Evolutionary conservation across 768 basidiomycete genomes (phyloP).

Genomic region (Lactifluus echinatus): DNA sequence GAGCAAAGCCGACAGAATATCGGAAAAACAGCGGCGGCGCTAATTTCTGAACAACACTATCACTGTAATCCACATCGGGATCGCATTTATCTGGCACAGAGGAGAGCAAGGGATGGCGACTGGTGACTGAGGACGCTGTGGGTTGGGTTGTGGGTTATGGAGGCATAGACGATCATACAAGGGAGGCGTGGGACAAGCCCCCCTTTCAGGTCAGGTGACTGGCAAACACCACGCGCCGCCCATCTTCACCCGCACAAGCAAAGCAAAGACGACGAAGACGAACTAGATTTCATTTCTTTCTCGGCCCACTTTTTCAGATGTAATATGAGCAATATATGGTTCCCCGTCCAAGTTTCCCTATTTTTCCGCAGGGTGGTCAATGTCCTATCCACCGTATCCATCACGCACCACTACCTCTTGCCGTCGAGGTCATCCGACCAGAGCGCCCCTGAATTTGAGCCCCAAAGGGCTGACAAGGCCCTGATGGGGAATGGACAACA

Average conservation of each 20-base stretch:
- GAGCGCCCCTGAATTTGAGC: background rate
- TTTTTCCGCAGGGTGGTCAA: slow-evolving; percentile 60
- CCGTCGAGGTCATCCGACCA: slow-evolving; percentile 22
- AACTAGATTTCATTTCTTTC: background rate
- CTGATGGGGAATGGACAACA: background rate
- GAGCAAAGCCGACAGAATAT: background rate
- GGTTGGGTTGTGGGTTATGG: background rate
- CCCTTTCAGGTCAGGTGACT: background rate
- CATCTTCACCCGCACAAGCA: too few species aligned
- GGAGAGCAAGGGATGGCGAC: background rate
- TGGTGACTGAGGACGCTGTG: background rate
- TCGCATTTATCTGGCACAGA: background rate
- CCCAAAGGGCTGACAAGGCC: background rate
- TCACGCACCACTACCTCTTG: slow-evolving; percentile 54
- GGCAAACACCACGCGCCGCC: too few species aligned
- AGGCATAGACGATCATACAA: too few species aligned
- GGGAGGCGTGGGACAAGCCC: too few species aligned
- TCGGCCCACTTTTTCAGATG: slow-evolving; percentile 2
- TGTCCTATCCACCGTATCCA: slow-evolving; percentile 58
- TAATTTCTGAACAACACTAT: background rate
- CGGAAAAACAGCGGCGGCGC: background rate
- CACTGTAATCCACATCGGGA: background rate
- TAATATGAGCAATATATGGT: slow-evolving; percentile 37
- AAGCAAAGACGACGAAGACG: too few species aligned
- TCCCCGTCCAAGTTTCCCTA: slow-evolving; percentile 52